Evolutionary conservation across 768 basidiomycete genomes (phyloP), one percentile per base, ranked within the genome.

Genomic region (Amanita brunnescens): DNA sequence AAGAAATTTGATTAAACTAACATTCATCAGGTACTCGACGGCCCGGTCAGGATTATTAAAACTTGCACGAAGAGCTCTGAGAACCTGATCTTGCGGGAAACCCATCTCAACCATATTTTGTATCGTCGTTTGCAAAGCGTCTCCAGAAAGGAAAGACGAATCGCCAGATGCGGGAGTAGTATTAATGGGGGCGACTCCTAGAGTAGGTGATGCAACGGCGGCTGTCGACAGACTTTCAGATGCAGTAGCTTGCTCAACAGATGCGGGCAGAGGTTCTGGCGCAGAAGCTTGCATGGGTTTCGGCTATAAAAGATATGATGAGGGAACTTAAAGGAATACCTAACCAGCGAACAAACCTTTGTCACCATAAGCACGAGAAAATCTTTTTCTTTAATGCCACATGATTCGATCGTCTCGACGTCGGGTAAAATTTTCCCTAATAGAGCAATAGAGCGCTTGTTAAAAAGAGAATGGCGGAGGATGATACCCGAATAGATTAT

Each of bases 281-380:
- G 70, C 53, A 10, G 72, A 55, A 8, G 72, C 30, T 49, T 26
- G 64, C 24, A 32, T 53, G 48, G 12, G 59, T 54, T 3, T 66
- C 52, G 6, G 68, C 38, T 34, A 63, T 59, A 23, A 66, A 55
- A 24, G 66, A 24, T 29, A 3, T n/a, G 14, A 26, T 42, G 23
- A 21, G 2, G 65, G 41, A 24, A 69, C 23, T 23, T 70, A 59
- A 40, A 71, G 60, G 6, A 71, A 58, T 24, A 26, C 8, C 69
- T 37, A 18, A 34, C 32, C 20, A 26, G 5, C 7, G 5, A 7
- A 48, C 71, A 46, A 55, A 94, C 94, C 82, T 96, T 98, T 46
- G 92, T 81, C 30, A 97, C 90, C 95, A 98, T 99, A 38, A 99
- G 81, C n/a, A 99, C 96, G 54, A 98, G 72, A 72, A 99, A 99